A percentile compares a stretch with the other conserved stretches of the same genome.
Conservation (phyloP, 164 flowering plant species). For the Piper betle region DNA sequence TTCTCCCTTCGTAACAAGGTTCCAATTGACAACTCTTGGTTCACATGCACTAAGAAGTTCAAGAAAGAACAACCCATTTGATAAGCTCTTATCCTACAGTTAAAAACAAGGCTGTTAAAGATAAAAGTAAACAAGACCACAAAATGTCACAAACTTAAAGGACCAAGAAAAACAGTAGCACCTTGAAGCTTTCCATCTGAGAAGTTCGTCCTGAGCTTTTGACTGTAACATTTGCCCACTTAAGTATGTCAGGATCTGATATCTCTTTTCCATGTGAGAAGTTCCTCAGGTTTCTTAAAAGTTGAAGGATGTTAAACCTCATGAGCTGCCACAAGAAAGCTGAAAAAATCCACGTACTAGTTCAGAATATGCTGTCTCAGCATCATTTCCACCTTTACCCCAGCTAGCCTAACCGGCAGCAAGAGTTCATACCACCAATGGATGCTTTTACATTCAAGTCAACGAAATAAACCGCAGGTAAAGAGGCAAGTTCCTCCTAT, state of each 20-base stretch:
- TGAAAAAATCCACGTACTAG: too few relatives aligned
- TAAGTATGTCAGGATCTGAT: slow-evolving; percentile 63
- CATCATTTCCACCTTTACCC: too few relatives aligned
- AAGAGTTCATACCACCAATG: too few relatives aligned
- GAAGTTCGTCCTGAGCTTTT: slow-evolving; percentile 51
- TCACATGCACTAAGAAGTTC: slow-evolving; percentile 86
- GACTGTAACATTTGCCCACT: slow-evolving; percentile 81
- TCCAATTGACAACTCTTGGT: slow-evolving; percentile 94
- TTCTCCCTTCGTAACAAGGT: slow-evolving; percentile 76
- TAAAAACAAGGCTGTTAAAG: neutral
- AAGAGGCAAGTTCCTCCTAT: too few relatives aligned
- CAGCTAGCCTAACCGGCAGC: too few relatives aligned
- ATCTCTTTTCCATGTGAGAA: slow-evolving; percentile 72
- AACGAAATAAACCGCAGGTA: too few relatives aligned
- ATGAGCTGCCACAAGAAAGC: slow-evolving; percentile 94
- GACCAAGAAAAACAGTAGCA: slow-evolving; percentile 5
- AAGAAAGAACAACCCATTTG: slow-evolving; percentile 81
- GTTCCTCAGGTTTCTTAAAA: slow-evolving; percentile 68
- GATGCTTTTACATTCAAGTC: too few relatives aligned
- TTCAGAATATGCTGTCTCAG: too few relatives aligned
- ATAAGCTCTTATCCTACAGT: slow-evolving; percentile 66
- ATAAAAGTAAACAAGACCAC: neutral
- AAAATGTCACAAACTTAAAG: neutral
- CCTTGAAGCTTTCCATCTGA: slow-evolving; percentile 85
- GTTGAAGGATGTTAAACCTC: slow-evolving; percentile 83